Evolutionary conservation across 2,329 filamentous ascomycete species (phyloP).

Genomic region (Neurospora sp.): DNA sequence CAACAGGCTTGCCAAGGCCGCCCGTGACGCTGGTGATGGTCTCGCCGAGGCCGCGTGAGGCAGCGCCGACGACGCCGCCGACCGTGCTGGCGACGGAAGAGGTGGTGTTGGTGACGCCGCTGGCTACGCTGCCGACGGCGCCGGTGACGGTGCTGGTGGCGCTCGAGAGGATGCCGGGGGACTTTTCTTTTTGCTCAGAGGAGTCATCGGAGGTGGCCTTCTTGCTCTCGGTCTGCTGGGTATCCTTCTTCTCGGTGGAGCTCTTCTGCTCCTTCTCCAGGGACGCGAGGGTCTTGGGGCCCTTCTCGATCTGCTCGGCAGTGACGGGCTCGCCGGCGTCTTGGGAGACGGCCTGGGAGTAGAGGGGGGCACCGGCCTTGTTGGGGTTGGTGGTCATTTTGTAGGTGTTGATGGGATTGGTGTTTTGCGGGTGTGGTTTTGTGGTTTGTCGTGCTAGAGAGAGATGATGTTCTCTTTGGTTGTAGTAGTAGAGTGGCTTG

Average conservation of each 20-base stretch:
- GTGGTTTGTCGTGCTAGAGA: background rate
- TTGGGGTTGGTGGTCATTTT: background rate
- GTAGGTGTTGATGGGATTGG: background rate
- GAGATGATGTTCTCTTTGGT: background rate
- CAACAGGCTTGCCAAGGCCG: conserved; percentile 41
- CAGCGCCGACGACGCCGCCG: conserved; percentile 32
- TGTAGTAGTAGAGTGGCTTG: background rate
- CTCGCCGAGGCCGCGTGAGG: conserved; percentile 45
- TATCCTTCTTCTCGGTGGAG: background rate
- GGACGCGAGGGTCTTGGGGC: background rate
- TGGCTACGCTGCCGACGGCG: conserved; percentile 19
- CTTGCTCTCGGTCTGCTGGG: background rate
- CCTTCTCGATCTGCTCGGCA: background rate
- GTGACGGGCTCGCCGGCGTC: background rate
- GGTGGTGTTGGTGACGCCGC: conserved; percentile 21
- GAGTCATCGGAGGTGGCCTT: background rate
- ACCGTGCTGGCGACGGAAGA: conserved; percentile 23
- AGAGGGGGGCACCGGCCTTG: background rate
- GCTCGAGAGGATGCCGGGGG: background rate
- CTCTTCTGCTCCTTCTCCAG: background rate
- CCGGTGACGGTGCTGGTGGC: conserved; percentile 12
- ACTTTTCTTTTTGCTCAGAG: background rate
- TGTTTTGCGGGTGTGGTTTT: background rate
- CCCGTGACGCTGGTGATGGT: conserved; percentile 45
- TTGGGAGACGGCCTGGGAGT: background rate